Evolutionary conservation across 1,139 yeast species (phyloP).

Genomic region (Geotrichum phurueaensis): DNA sequence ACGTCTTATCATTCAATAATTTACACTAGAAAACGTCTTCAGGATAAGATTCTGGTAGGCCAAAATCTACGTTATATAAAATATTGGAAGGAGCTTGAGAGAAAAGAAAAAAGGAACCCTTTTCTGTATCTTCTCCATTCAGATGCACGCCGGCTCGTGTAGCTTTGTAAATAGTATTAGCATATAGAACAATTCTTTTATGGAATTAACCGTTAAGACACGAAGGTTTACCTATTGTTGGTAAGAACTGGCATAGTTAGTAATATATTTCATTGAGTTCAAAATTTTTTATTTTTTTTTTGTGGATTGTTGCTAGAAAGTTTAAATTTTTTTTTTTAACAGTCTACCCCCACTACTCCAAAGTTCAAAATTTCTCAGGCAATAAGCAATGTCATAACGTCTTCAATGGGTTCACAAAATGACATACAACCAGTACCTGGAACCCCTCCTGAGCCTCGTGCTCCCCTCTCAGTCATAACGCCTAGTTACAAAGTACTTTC

Average conservation of each 20-base stretch:
- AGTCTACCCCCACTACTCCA: neutral
- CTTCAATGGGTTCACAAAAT: neutral
- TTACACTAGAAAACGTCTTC: slow-evolving; percentile 5
- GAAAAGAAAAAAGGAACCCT: neutral
- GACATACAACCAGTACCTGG: neutral
- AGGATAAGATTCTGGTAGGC: slow-evolving; percentile 4
- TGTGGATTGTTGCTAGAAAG: neutral
- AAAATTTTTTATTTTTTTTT: too few species aligned
- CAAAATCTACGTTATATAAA: neutral
- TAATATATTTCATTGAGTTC: too few species aligned
- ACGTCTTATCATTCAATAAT: slow-evolving; percentile 1
- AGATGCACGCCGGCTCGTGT: slow-evolving; percentile 1
- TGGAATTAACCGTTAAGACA: neutral
- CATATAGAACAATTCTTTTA: neutral
- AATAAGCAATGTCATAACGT: neutral
- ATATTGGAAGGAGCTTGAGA: slow-evolving; percentile 4
- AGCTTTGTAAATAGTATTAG: neutral
- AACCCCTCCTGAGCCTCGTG: neutral
- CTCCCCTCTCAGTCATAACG: neutral
- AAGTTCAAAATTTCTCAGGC: too few species aligned
- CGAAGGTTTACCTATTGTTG: neutral
- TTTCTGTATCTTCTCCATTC: slow-evolving; percentile 4
- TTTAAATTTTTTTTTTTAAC: neutral
- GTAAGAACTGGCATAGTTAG: too few species aligned
- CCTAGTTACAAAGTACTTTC: neutral